These are phyloP conservation scores for Penicillium brevicompactum DNA, from an alignment of 2,329 filamentous ascomycete species.

Conservation along the genomic window DNA sequence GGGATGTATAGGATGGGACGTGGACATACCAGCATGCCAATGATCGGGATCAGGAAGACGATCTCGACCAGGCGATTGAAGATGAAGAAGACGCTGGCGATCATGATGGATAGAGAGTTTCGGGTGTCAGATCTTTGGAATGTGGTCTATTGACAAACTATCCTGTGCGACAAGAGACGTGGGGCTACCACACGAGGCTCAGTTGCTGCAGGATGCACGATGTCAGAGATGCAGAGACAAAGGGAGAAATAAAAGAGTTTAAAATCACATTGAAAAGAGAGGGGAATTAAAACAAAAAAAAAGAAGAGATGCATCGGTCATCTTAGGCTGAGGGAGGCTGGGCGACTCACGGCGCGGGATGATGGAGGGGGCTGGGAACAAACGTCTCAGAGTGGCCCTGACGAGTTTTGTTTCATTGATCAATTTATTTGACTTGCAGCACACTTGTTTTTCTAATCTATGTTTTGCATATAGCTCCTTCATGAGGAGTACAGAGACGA, in stretches of 20 bases:
- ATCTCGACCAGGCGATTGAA: conserved; percentile 64
- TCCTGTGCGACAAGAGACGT: not conserved
- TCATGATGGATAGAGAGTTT: conserved; percentile 34
- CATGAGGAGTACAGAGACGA: no score
- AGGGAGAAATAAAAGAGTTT: conserved; percentile 7
- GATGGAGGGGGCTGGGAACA: conserved; percentile 34
- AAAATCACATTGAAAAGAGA: conserved; percentile 7
- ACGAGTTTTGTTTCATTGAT: conserved; percentile 1
- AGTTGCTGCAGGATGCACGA: conserved; percentile 14
- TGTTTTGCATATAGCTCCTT: conserved; percentile 20
- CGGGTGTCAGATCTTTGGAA: conserved; percentile 21
- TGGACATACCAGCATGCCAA: conserved; percentile 59
- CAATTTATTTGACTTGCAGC: conserved; percentile 8
- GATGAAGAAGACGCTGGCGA: conserved; percentile 61
- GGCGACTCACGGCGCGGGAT: conserved; percentile 28
- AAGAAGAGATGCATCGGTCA: conserved; percentile 15
- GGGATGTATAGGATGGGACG: conserved; percentile 16
- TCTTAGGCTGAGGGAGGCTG: conserved; percentile 33
- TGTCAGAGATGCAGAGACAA: conserved; percentile 8
- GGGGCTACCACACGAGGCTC: conserved; percentile 11
- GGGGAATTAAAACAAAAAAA: conserved; percentile 10
- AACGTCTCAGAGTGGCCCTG: not conserved
- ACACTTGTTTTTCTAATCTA: conserved; percentile 13
- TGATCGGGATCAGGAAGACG: conserved; percentile 62
- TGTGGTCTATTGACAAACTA: conserved; percentile 9